Evolutionary conservation across 768 basidiomycete species (phyloP).

Genomic region (Amanita muscaria): DNA sequence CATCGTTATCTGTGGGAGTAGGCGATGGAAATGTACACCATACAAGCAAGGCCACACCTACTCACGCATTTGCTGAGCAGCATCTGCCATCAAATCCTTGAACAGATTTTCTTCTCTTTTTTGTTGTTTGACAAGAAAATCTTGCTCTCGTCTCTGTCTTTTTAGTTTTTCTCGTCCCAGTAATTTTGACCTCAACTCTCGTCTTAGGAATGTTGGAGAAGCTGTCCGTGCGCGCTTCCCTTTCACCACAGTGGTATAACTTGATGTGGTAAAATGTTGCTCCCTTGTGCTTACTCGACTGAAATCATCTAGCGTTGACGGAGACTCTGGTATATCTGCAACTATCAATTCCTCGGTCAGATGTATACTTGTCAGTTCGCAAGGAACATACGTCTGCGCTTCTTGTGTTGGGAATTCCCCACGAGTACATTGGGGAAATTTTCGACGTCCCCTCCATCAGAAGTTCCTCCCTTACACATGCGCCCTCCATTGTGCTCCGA

Average conservation of each 20-base stretch:
- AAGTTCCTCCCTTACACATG: neutral
- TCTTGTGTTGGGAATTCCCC: neutral
- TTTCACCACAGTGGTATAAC: conserved; percentile 23
- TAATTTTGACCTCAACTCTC: conserved; percentile 26
- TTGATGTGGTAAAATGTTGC: conserved; percentile 7
- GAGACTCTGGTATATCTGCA: neutral
- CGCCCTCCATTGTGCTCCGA: neutral
- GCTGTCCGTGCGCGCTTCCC: conserved; percentile 44
- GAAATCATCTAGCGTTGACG: neutral
- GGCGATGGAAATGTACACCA: too few species aligned
- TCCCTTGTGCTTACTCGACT: neutral
- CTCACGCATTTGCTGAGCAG: neutral
- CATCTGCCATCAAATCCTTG: neutral
- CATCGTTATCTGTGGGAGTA: too few species aligned
- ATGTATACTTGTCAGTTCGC: neutral
- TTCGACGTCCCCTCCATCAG: too few species aligned
- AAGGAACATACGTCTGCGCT: conserved; percentile 3
- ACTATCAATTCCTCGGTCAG: neutral
- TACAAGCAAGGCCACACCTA: conserved; percentile 1
- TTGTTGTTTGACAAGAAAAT: conserved; percentile 29
- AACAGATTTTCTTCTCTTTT: conserved; percentile 27
- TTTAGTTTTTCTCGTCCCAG: conserved; percentile 38
- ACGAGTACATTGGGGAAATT: neutral
- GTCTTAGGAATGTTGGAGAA: conserved; percentile 32
- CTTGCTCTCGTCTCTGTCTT: conserved; percentile 28